These are phyloP conservation scores for Coniferiporia weirii DNA, from an alignment of 1,284 basidiomycete species.

Conservation along the genomic window DNA sequence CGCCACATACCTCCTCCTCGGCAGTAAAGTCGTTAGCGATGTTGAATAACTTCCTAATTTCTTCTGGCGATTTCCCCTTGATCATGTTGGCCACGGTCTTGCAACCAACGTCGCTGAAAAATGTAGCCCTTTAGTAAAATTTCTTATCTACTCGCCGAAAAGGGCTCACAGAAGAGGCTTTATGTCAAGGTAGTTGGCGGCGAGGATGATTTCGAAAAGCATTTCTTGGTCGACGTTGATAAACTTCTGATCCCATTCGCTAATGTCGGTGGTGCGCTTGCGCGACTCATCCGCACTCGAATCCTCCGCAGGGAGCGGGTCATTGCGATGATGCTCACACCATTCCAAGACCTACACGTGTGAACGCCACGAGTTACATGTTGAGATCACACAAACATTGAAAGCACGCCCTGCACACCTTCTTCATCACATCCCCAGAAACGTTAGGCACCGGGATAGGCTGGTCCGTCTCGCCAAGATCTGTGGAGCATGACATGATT, in stretches of 20 bases:
- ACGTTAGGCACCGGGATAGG: conserved; percentile 93
- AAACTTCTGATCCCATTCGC: conserved; percentile 99
- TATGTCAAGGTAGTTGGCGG: conserved; percentile 99
- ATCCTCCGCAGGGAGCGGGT: conserved; percentile 87
- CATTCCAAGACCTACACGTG: conserved; percentile 85
- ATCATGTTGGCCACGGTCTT: conserved; percentile 99
- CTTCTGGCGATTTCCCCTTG: conserved; percentile 95
- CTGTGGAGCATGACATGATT: conserved; percentile 38
- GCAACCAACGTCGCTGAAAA: conserved; percentile 89
- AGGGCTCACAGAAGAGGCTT: conserved; percentile 87
- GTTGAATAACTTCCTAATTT: conserved; percentile 96
- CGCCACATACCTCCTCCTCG: conserved; percentile 84
- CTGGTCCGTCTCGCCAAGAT: conserved; percentile 87
- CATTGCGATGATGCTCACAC: conserved; percentile 97
- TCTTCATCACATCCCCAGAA: conserved; percentile 93
- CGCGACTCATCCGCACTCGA: conserved; percentile 87
- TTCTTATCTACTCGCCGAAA: too few relatives aligned
- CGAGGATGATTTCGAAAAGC: conserved; percentile 99
- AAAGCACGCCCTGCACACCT: conserved; percentile 46
- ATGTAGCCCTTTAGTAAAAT: too few relatives aligned
- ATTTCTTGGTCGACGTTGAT: conserved; percentile 96
- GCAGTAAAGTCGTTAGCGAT: conserved; percentile 98
- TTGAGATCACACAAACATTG: background rate
- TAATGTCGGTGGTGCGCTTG: conserved; percentile 95
- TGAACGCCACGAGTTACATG: too few relatives aligned